Evolutionary conservation across 306 rosid species (phyloP).

Genomic region (Quercus variabilis): DNA sequence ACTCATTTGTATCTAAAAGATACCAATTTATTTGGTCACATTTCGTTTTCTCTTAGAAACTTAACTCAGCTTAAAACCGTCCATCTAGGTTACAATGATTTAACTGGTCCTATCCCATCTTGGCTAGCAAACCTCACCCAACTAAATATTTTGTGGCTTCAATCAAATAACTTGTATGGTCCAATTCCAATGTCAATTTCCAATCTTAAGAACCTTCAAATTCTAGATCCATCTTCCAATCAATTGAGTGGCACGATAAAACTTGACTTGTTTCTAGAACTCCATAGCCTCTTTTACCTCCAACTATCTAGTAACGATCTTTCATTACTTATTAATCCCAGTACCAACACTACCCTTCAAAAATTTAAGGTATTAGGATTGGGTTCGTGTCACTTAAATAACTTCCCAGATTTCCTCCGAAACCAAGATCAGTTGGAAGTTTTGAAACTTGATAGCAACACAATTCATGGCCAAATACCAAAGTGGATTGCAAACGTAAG

Average conservation of each 20-base stretch:
- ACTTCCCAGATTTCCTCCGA: background rate
- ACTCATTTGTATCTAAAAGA: fast-evolving
- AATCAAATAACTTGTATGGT: fast-evolving
- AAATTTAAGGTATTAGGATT: no score
- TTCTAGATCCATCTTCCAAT: fast-evolving
- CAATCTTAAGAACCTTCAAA: background rate
- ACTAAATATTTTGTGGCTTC: fast-evolving
- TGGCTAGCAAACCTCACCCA: background rate
- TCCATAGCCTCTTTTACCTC: background rate
- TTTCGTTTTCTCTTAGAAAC: no score
- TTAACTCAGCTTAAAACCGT: no score
- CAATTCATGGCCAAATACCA: background rate
- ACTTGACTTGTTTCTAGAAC: background rate
- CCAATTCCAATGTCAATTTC: background rate
- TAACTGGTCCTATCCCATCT: no score
- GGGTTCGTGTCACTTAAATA: no score
- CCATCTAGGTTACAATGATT: no score
- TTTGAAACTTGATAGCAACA: background rate
- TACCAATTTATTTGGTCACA: no score
- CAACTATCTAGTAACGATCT: fast-evolving
- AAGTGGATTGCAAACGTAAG: background rate
- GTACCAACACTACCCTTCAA: background rate
- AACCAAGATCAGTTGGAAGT: background rate
- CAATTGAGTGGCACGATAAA: background rate
- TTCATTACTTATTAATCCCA: background rate